Base-by-base conservation (phyloP, 352 stramenopile species). In the Globisporangium nagaii region DNA sequence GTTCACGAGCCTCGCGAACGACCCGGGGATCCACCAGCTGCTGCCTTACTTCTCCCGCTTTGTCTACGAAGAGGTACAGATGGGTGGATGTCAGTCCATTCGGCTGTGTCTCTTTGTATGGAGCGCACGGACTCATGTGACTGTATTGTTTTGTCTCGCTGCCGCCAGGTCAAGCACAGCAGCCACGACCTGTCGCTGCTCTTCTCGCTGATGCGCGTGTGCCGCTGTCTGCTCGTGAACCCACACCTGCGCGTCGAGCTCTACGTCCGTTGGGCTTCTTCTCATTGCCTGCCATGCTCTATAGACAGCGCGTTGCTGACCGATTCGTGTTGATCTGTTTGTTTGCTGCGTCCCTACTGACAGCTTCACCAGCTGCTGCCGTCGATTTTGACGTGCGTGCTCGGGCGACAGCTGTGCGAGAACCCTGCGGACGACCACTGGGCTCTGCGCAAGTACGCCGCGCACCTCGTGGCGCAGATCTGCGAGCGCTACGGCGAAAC, bases 291-390 rank as follows among this genome's bases (percentile, higher is more conserved):
- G 19, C 6, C 8, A 1, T 36, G 4, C 25, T n/a, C 12, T 28
- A 4, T 49, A 10, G 2, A 25, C 1, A 20, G 22, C 47, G 11
- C n/a, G 6, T 19, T 39, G 13, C 27, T 48, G 22, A 56, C 13
- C 13, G 3, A n/a, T 37, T 50, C n/a, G 10, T 37, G 27, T 46
- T 48, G 15, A 7, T 36, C 8, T 28, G 36, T 41, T 15, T 10
- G 11, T 12, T 27, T 28, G 4, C n/a, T 49, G 34, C 15, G 11
- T 61, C 17, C n/a, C 13, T 8, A 30, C 35, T 35, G 53, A 24
- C 44, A 96, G 79, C 72, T 98, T 9, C 90, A 98, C 59, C 90
- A 98, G 83, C 65, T 98, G 36, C 82, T 98, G 56, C 90, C 90
- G 22, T 79, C 90, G 31, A 90, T 98, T 27, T 68, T 98, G 50